A percentile compares a stretch with the other conserved stretches of the same genome.
Conservation (phyloP, 192 early-diverging fungal species). For the Dispira parvispora region DNA sequence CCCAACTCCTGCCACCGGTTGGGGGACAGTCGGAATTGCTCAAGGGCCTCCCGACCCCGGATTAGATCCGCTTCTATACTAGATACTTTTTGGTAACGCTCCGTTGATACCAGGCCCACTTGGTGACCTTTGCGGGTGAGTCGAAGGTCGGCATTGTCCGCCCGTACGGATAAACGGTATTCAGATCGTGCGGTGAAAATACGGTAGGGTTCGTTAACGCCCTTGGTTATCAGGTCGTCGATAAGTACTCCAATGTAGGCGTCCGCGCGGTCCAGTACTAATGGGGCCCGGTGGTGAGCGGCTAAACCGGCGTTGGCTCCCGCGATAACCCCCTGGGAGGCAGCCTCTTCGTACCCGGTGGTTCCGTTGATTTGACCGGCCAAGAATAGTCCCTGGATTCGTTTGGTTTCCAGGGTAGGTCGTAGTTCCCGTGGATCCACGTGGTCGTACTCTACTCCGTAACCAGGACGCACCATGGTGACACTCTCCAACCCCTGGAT, state of each 20-base stretch:
- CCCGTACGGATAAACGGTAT: slow-evolving; percentile 53
- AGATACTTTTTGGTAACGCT: slow-evolving; percentile 23
- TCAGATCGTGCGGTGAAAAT: slow-evolving; percentile 73
- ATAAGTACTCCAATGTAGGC: slow-evolving; percentile 70
- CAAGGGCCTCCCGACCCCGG: slow-evolving; percentile 28
- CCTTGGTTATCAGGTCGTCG: slow-evolving; percentile 66
- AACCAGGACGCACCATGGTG: slow-evolving; percentile 49
- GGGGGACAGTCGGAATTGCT: slow-evolving; percentile 29
- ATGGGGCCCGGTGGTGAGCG: slow-evolving; percentile 27
- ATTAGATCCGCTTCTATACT: slow-evolving; percentile 27
- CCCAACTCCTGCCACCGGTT: slow-evolving; percentile 31
- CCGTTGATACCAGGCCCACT: slow-evolving; percentile 32
- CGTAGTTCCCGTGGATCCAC: slow-evolving; percentile 65
- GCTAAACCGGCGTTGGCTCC: slow-evolving; percentile 61
- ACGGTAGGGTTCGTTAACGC: slow-evolving; percentile 67
- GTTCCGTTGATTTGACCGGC: slow-evolving; percentile 84
- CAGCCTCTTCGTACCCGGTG: slow-evolving; percentile 71
- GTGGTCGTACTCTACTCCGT: slow-evolving; percentile 79
- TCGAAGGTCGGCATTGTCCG: slow-evolving; percentile 64
- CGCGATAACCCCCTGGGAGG: slow-evolving; percentile 61
- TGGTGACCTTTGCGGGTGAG: slow-evolving; percentile 50
- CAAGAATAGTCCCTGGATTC: slow-evolving; percentile 54
- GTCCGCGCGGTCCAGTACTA: slow-evolving; percentile 54
- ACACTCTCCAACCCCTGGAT: slow-evolving; percentile 64
- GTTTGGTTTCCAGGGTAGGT: slow-evolving; percentile 60